phyloP scores from a whole-genome alignment of 192 early-diverging fungal species.

The Umbelopsis sp. region DNA sequence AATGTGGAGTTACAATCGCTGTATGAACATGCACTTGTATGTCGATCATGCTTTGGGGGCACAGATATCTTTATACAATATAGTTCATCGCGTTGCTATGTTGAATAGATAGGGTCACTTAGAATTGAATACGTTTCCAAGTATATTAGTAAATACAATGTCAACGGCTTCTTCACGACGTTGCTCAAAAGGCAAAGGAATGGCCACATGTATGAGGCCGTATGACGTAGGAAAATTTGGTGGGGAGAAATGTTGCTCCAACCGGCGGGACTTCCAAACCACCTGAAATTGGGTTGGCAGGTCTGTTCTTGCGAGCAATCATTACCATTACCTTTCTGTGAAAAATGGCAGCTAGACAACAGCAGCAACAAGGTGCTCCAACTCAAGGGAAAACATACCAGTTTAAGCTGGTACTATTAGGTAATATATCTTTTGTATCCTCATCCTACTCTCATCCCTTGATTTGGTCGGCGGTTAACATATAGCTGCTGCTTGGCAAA shows the following conservation, averaged over 20 bases:
- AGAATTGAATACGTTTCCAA: no score
- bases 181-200: no score
- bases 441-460: background rate
- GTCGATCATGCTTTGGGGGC: no score
- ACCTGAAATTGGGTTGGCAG: background rate
- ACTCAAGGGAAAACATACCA: constrained; percentile 71
- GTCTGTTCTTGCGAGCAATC: background rate
- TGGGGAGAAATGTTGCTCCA: background rate
- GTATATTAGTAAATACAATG: no score
- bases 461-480: background rate
- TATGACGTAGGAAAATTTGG: constrained; percentile 18
- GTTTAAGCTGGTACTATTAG: constrained; percentile 95
- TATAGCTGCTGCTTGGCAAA: constrained; percentile 5
- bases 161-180: no score
- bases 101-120: no score
- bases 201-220: background rate
- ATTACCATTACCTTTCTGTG: background rate
- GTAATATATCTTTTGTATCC: constrained; percentile 41
- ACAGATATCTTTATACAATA: no score
- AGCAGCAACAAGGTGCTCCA: constrained; percentile 11
- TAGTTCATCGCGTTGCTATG: no score
- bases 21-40: no score
- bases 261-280: background rate
- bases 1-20: no score
- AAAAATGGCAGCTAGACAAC: constrained; percentile 14